Base-by-base conservation (phyloP, 106 monocot species). In the Hemerocallis citrina region DNA sequence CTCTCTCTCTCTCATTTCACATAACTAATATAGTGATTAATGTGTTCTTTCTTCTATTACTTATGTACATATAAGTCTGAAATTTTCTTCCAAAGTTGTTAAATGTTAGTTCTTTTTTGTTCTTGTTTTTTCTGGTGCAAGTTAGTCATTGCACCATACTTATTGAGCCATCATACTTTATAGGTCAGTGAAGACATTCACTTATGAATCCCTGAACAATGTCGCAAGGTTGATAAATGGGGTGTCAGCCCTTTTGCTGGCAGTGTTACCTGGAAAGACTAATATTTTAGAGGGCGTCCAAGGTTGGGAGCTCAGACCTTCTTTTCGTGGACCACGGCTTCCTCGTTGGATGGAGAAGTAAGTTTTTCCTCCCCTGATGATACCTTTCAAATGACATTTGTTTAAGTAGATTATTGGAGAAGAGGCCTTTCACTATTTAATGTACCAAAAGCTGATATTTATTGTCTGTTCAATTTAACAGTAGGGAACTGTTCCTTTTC, bases 311-410 rank as follows among this genome's bases (percentile, higher is more conserved):
- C 90, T 96, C 43, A 90, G 79, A 51, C 95, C 95, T 29, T 77
- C 81, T 39, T 75, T 96, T 31, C 81, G 95, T 62, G 95, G 81
- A 30, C 95, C 95, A 67, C 83, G 95, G 13, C 72, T 95, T 60
- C 95, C 95, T 56, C 79, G 90, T 30, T 96, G 95, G 95, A 96
- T 96, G 95, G 90, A 96, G 47, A 96, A 87, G 95, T 96, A 79
- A 73, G 35, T 59, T 50, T 25, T 22, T 14, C 39, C 36, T 29
- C 24, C 27, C 21, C 59, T 38, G 10, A 5, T 59, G 6, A 59
- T 38, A 59, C 15, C 31, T 15, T 54, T 15, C n/a, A n/a, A 31
- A 15, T 54, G 31, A 16, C 31, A 31, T 31, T 54, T 31, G 5
- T 16, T 29, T n/a, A 31, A 30, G 13, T 54, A 2, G 16, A 27